Evolutionary conservation across 2,329 filamentous ascomycete genomes (phyloP), one percentile per base, ranked within the genome.

Genomic region (Cordyceps pruinosa): DNA sequence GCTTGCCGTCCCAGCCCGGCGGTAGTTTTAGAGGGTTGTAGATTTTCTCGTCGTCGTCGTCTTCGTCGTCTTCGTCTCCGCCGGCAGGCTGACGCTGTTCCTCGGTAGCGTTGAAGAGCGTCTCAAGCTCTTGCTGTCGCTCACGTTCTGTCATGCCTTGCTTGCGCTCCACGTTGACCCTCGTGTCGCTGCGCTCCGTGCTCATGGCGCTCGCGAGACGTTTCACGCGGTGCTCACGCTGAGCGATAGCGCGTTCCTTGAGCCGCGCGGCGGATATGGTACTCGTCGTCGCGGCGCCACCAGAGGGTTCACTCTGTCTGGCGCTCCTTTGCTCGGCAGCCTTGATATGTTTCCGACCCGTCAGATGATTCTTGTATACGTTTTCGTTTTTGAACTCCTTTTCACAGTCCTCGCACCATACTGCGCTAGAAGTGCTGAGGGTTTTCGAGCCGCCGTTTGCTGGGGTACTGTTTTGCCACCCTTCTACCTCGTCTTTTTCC

Each of bases 101-200:
- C 5, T 72, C 69, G 4, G 65, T 61, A 19, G 64, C 62, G 62
- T 71, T 81, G 71, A 92, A 90, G 15, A 97, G 75, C 45, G 92
- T 91, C 56, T 96, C 92, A 13, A 97, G 81, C 70, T 99, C 95
- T 72, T 96, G 90, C 67, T 95, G 89, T 15, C 94, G 87, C 71
- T 99, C 94, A 32, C 91, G 86, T 69, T 97, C 93, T 3, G 94
- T 99, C 91, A 99, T 96, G 62, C 93, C 93, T 70, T 95, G 90
- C 71, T 90, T 94, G 52, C 94, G 88, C 78, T 99, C 95, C 12
- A 97, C 91, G 66, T 99, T 97, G 65, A 94, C 87, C 49, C 89
- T 84, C 0, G 94, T 97, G 67, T 96, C 93, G 70, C 88, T 83
- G 58, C 93, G 87, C 68, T 96, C 90, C 15, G 87, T 88, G 68